These are phyloP conservation scores for Clitopilus hobsonii DNA, from an alignment of 768 basidiomycete genomes.

Conservation along the genomic window DNA sequence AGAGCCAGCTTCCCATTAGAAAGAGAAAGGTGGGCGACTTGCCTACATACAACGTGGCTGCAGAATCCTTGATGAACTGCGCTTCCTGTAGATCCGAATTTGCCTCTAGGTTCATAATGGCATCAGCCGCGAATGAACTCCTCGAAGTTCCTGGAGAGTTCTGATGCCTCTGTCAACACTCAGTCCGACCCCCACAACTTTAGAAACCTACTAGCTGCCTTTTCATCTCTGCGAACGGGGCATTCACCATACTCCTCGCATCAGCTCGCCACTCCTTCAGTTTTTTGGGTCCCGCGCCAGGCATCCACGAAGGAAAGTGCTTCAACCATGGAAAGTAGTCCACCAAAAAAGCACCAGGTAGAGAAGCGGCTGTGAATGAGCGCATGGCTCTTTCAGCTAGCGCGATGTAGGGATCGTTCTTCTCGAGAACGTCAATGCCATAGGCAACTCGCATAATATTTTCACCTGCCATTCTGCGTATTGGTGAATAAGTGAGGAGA, in stretches of 20 bases:
- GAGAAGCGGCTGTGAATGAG: not conserved
- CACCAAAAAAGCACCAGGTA: not conserved
- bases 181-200: not conserved
- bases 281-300: slow-evolving; percentile 11
- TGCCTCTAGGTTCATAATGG: not conserved
- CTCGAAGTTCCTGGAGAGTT: not conserved
- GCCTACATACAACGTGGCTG: not conserved
- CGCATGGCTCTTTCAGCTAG: slow-evolving; percentile 8
- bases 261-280: slow-evolving; percentile 8
- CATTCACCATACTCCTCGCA: slow-evolving; percentile 12
- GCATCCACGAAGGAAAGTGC: slow-evolving; percentile 2
- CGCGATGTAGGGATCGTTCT: slow-evolving; percentile 1
- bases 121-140: not conserved
- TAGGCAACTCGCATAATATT: slow-evolving; percentile 16
- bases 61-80: not conserved
- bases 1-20: not conserved
- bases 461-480: slow-evolving; percentile 17
- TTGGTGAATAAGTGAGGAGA: not conserved
- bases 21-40: not conserved
- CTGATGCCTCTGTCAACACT: not conserved
- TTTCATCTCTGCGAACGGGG: slow-evolving; percentile 15
- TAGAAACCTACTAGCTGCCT: slow-evolving; percentile 3
- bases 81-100: not conserved
- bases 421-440: slow-evolving; percentile 16
- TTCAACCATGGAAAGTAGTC: not conserved